Conservation (phyloP, 306 rosid species). For the Quercus rubra region DNA sequence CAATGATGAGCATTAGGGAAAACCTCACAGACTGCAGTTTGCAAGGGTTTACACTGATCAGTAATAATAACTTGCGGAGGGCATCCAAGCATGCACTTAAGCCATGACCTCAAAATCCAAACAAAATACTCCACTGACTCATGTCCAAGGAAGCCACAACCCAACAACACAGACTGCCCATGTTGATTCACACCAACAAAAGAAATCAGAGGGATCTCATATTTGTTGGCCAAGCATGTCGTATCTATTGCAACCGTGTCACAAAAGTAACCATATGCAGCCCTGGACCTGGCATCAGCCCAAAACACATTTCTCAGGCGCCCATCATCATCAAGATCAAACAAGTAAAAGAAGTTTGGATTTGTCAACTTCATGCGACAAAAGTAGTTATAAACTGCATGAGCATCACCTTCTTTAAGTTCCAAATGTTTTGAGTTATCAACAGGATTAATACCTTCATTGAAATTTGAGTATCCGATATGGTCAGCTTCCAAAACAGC, state of each 20-base stretch:
- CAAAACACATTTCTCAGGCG: slow-evolving; percentile 66
- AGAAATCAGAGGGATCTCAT: slow-evolving; percentile 67
- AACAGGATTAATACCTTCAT: slow-evolving; percentile 39
- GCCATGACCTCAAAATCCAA: slow-evolving; percentile 73
- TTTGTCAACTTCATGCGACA: slow-evolving; percentile 69
- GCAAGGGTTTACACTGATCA: slow-evolving; percentile 61
- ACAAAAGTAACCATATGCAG: slow-evolving; percentile 51
- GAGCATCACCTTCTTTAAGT: slow-evolving; percentile 72
- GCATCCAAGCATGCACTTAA: slow-evolving; percentile 60
- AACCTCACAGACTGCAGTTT: slow-evolving; percentile 58
- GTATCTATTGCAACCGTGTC: slow-evolving; percentile 63
- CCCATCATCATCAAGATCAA: slow-evolving; percentile 67
- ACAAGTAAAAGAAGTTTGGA: slow-evolving; percentile 69
- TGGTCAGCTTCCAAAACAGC: slow-evolving; percentile 41
- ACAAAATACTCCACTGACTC: slow-evolving; percentile 58
- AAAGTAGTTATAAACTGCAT: slow-evolving; percentile 68
- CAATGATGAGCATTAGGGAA: slow-evolving; percentile 64
- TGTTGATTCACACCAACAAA: slow-evolving; percentile 69
- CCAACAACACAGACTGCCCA: slow-evolving; percentile 63
- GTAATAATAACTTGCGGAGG: slow-evolving; percentile 58
- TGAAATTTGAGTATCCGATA: slow-evolving; percentile 34
- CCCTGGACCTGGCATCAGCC: slow-evolving; percentile 77
- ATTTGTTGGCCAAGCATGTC: slow-evolving; percentile 69
- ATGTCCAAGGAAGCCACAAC: slow-evolving; percentile 70
- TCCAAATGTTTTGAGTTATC: slow-evolving; percentile 58